Evolutionary conservation across 345 rosid species (phyloP).

Genomic region (Pelargonium nanum): DNA sequence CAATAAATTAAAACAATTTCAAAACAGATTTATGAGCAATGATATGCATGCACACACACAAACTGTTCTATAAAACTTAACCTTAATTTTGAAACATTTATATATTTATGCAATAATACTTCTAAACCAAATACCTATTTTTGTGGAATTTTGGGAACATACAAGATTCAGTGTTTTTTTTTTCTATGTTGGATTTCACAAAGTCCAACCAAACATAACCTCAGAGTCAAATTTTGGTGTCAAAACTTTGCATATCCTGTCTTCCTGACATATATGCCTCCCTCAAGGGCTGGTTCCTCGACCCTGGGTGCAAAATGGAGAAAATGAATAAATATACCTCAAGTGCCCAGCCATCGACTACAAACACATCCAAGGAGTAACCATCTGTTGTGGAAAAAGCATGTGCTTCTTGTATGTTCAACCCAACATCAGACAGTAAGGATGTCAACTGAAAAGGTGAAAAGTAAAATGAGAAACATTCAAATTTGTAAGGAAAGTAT

Average conservation of each 20-base stretch:
- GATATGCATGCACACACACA: neutral
- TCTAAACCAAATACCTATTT: neutral
- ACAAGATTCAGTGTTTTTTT: neutral
- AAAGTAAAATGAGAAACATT: neutral
- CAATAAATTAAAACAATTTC: neutral
- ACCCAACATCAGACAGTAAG: constrained; percentile 48
- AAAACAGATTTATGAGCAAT: neutral
- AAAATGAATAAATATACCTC: constrained; percentile 30
- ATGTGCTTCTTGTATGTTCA: constrained; percentile 73
- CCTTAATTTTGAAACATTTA: no score
- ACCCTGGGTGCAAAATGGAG: neutral
- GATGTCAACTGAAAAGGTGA: constrained; percentile 47
- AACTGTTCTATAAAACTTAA: constrained; percentile 5
- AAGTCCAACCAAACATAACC: constrained; percentile 1
- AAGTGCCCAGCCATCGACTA: constrained; percentile 48
- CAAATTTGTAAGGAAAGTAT: neutral
- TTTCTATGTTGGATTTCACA: neutral
- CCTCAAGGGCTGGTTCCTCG: neutral
- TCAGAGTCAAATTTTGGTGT: no score
- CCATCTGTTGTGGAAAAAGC: constrained; percentile 61
- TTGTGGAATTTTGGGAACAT: no score
- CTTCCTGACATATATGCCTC: neutral
- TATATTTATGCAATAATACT: neutral
- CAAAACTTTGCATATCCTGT: no score
- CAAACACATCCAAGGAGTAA: constrained; percentile 66